phyloP scores from a whole-genome alignment of 768 basidiomycete genomes.

The Antrodiella citrinella region DNA sequence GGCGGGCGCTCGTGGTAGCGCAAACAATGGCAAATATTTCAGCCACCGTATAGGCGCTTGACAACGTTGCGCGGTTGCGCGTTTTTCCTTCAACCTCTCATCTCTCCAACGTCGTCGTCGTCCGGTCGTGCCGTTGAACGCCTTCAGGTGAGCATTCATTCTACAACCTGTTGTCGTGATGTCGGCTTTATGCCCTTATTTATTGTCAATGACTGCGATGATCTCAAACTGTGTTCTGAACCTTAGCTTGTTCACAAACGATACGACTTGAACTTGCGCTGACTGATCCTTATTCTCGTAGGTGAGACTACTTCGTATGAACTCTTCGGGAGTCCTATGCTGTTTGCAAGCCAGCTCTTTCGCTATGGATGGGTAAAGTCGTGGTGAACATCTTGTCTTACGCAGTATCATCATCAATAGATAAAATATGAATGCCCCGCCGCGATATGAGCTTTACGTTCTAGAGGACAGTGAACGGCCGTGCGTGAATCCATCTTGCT shows the following conservation, averaged over 20 bases:
- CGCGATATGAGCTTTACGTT: conserved; percentile 84
- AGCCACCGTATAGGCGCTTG: too few relatives aligned
- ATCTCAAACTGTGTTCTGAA: too few relatives aligned
- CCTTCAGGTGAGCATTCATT: conserved; percentile 13
- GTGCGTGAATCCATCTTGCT: conserved; percentile 56
- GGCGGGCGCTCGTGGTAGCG: conserved; percentile 1
- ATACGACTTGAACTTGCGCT: conserved; percentile 26
- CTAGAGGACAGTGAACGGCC: conserved; percentile 89
- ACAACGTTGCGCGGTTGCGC: background rate
- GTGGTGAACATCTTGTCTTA: too few relatives aligned
- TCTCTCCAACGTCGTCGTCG: background rate
- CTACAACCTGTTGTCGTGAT: conserved; percentile 32
- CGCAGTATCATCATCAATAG: background rate
- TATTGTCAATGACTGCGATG: conserved; percentile 69
- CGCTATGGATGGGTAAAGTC: too few relatives aligned
- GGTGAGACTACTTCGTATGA: background rate
- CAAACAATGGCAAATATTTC: conserved; percentile 6
- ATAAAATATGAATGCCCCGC: conserved; percentile 81
- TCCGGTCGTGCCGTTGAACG: conserved; percentile 3
- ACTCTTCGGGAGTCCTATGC: too few relatives aligned
- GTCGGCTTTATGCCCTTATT: conserved; percentile 44
- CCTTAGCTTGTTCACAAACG: conserved; percentile 34
- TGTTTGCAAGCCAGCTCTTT: too few relatives aligned
- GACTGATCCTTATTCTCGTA: background rate
- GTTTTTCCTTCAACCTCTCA: background rate